Conservation (phyloP, 768 basidiomycete genomes). For the Boletus reticulatus region DNA sequence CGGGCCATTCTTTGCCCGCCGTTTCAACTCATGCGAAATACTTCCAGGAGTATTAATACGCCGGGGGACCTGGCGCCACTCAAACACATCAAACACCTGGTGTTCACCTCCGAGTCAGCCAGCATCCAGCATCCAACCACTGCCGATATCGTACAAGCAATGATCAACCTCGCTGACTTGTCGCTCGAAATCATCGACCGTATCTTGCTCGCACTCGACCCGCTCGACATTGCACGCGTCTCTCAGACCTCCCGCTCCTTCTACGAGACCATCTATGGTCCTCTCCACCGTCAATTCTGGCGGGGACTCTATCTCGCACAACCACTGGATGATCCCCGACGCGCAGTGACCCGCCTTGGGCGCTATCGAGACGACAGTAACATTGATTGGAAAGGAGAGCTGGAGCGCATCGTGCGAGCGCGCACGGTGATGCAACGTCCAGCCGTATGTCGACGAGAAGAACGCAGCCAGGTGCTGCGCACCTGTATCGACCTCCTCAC, state of each 20-base stretch:
- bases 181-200: conserved; percentile 61
- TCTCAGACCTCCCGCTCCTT: conserved; percentile 50
- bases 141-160: not conserved
- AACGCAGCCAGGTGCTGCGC: conserved; percentile 41
- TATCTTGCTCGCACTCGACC: conserved; percentile 56
- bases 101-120: not conserved
- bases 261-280: conserved; percentile 45
- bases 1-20: conserved; percentile 15
- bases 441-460: conserved; percentile 38
- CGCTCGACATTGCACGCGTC: conserved; percentile 53
- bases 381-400: conserved; percentile 51
- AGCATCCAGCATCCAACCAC: not conserved
- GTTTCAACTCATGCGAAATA: conserved; percentile 13
- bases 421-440: conserved; percentile 43
- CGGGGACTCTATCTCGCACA: conserved; percentile 60
- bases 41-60: conserved; percentile 10
- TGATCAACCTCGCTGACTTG: conserved; percentile 35
- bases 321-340: conserved; percentile 62
- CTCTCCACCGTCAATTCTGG: conserved; percentile 50
- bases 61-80: not conserved
- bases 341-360: conserved; percentile 40
- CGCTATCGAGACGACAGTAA: conserved; percentile 11
- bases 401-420: conserved; percentile 57
- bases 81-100: not conserved
- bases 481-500: conserved; percentile 52